Evolutionary conservation across 2,329 filamentous ascomycete genomes (phyloP).

Genomic region (Nigrospora sphaerica): DNA sequence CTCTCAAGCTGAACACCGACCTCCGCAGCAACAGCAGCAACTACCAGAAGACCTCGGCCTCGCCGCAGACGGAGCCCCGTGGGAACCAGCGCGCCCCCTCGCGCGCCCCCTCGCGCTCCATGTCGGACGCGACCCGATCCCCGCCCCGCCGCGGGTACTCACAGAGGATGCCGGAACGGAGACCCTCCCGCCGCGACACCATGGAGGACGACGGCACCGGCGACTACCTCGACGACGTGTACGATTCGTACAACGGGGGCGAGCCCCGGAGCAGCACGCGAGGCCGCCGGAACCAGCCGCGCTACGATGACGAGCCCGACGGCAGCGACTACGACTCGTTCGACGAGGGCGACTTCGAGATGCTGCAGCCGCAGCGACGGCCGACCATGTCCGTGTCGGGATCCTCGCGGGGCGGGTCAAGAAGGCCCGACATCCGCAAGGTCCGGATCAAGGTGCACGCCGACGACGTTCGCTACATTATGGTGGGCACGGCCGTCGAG

Average conservation of each 20-base stretch:
- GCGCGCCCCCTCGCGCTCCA: slow-evolving; percentile 20
- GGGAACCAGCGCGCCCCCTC: slow-evolving; percentile 29
- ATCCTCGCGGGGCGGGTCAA: slow-evolving; percentile 45
- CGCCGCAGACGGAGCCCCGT: slow-evolving; percentile 33
- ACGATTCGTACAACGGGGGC: slow-evolving; percentile 49
- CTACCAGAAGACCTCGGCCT: slow-evolving; percentile 42
- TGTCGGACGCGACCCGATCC: slow-evolving; percentile 21
- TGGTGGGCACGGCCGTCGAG: slow-evolving; percentile 66
- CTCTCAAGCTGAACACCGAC: slow-evolving; percentile 56
- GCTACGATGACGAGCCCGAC: slow-evolving; percentile 74
- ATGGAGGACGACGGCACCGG: slow-evolving; percentile 51
- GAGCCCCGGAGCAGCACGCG: slow-evolving; percentile 28
- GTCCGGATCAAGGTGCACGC: slow-evolving; percentile 89
- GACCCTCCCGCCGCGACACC: slow-evolving; percentile 20
- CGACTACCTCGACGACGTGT: slow-evolving; percentile 60
- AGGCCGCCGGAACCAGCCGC: slow-evolving; percentile 39
- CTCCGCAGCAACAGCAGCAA: slow-evolving; percentile 39
- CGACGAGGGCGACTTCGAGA: slow-evolving; percentile 75
- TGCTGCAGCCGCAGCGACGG: slow-evolving; percentile 53
- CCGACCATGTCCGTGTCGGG: slow-evolving; percentile 39
- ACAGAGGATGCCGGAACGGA: slow-evolving; percentile 28
- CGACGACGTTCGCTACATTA: slow-evolving; percentile 87
- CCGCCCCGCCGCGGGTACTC: slow-evolving; percentile 36
- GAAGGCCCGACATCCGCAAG: slow-evolving; percentile 62
- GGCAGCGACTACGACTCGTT: slow-evolving; percentile 68